Evolutionary conservation across 1,284 basidiomycete species (phyloP).

Genomic region (Boletus semigastroideus): DNA sequence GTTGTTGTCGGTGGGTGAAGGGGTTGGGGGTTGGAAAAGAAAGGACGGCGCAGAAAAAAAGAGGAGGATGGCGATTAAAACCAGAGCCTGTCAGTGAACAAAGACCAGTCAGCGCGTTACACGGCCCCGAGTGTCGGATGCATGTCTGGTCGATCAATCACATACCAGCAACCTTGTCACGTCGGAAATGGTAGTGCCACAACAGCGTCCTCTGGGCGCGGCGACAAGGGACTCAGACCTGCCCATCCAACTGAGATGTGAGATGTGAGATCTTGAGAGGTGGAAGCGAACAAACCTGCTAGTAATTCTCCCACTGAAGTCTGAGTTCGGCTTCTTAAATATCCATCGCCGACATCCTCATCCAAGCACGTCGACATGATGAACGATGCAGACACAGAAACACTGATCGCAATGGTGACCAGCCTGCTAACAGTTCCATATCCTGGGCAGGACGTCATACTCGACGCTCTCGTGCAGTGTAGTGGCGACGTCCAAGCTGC

Average conservation of each 20-base stretch:
- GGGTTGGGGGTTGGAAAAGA: not conserved
- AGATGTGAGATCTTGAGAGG: not conserved
- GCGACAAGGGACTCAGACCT: constrained; percentile 1
- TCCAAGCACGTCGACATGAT: constrained; percentile 12
- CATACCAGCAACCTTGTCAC: constrained; percentile 17
- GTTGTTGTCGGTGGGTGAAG: not conserved
- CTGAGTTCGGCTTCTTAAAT: not conserved
- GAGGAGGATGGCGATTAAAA: constrained; percentile 7
- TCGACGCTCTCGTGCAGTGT: constrained; percentile 60
- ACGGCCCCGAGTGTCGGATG: not conserved
- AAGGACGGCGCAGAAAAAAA: constrained; percentile 5
- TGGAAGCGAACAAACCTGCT: not conserved
- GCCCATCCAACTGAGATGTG: constrained; percentile 7
- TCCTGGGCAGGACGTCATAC: constrained; percentile 42
- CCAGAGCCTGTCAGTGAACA: constrained; percentile 10
- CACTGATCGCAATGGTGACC: constrained; percentile 60
- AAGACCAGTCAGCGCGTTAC: constrained; percentile 2
- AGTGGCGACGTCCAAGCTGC: constrained; percentile 64
- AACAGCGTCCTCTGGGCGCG: not conserved
- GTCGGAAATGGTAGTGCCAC: not conserved
- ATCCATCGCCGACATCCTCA: not conserved
- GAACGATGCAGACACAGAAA: constrained; percentile 59
- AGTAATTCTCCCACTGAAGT: not conserved
- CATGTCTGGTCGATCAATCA: not conserved
- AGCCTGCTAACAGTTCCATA: constrained; percentile 51